Conservation (phyloP, 257 asterid genomes). For the Salvia hispanica region DNA sequence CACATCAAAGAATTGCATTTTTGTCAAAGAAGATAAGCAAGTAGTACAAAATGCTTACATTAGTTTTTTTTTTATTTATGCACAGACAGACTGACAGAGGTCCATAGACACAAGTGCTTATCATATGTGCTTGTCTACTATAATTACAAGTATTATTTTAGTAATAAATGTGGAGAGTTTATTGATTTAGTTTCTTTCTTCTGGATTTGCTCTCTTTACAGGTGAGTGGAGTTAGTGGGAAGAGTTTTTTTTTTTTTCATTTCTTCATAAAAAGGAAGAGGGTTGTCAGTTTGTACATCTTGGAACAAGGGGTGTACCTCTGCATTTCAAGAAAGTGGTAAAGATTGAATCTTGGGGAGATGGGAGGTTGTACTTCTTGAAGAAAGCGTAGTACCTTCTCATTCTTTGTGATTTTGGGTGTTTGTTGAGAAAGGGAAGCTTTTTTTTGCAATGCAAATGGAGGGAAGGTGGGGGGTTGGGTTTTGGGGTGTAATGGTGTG, state of each 20-base stretch:
- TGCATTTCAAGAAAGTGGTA: conserved; percentile 32
- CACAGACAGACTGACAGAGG: conserved; percentile 23
- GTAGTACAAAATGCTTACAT: background rate
- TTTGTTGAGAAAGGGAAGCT: conserved; percentile 6
- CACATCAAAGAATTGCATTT: conserved; percentile 4
- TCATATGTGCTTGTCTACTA: conserved; percentile 19
- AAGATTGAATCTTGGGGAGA: conserved; percentile 27
- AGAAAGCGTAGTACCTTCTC: conserved; percentile 34
- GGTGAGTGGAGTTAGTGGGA: conserved; percentile 38
- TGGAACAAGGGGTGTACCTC: conserved; percentile 33
- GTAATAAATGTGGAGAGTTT: conserved; percentile 17
- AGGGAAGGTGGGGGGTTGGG: conserved; percentile 42
- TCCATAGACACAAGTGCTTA: conserved; percentile 31
- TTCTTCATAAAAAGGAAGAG: conserved; percentile 30
- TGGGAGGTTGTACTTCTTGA: conserved; percentile 45
- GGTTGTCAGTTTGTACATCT: conserved; percentile 33
- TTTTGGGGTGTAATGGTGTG: conserved; percentile 39
- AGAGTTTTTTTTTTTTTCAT: conserved; percentile 39
- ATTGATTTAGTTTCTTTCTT: conserved; percentile 28
- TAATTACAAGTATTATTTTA: background rate
- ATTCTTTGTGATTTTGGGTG: conserved; percentile 27
- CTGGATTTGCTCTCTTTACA: conserved; percentile 39
- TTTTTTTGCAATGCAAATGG: conserved; percentile 46
- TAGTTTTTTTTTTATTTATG: background rate
- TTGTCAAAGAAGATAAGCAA: too few relatives aligned